Evolutionary conservation across 495 filamentous ascomycete species (phyloP).

Genomic region (Bombardia bombarda): DNA sequence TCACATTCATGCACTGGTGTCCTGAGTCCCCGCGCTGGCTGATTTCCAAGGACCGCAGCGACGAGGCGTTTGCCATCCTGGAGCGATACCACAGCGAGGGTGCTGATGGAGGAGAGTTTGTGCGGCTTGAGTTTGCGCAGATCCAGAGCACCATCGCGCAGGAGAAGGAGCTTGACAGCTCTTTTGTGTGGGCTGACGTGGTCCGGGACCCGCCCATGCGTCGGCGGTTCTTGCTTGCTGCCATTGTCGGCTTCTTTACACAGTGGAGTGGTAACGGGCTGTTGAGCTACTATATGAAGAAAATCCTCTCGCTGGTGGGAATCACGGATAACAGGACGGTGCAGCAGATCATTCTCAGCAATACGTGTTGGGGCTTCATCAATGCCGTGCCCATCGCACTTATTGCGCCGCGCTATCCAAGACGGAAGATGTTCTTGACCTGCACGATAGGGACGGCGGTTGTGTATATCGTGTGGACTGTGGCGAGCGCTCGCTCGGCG

Average conservation of each 20-base stretch:
- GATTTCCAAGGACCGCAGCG: slow-evolving; percentile 32
- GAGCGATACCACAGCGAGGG: slow-evolving; percentile 52
- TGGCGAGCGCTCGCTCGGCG: slow-evolving; percentile 43
- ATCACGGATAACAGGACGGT: slow-evolving; percentile 32
- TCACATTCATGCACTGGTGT: slow-evolving; percentile 39
- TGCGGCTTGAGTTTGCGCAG: slow-evolving; percentile 44
- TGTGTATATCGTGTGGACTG: slow-evolving; percentile 49
- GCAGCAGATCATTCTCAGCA: slow-evolving; percentile 46
- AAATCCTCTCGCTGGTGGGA: slow-evolving; percentile 36
- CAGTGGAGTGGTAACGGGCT: slow-evolving; percentile 54
- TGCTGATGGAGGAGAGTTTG: slow-evolving; percentile 40
- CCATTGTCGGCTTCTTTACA: slow-evolving; percentile 44
- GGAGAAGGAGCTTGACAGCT: slow-evolving; percentile 39
- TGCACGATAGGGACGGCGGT: slow-evolving; percentile 40
- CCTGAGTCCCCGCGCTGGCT: slow-evolving; percentile 47
- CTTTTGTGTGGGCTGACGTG: slow-evolving; percentile 44
- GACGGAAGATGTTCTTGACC: slow-evolving; percentile 46
- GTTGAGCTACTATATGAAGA: slow-evolving; percentile 38
- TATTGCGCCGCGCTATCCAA: slow-evolving; percentile 38
- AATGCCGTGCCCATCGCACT: slow-evolving; percentile 43
- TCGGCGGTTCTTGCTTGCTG: slow-evolving; percentile 40
- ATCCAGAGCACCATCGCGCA: slow-evolving; percentile 46
- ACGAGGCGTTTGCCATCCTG: slow-evolving; percentile 48
- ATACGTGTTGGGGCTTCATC: slow-evolving; percentile 48
- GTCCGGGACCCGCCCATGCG: slow-evolving; percentile 43